phyloP scores from a whole-genome alignment of 2,329 filamentous ascomycete genomes.

The Aspergillus quadricinctus region DNA sequence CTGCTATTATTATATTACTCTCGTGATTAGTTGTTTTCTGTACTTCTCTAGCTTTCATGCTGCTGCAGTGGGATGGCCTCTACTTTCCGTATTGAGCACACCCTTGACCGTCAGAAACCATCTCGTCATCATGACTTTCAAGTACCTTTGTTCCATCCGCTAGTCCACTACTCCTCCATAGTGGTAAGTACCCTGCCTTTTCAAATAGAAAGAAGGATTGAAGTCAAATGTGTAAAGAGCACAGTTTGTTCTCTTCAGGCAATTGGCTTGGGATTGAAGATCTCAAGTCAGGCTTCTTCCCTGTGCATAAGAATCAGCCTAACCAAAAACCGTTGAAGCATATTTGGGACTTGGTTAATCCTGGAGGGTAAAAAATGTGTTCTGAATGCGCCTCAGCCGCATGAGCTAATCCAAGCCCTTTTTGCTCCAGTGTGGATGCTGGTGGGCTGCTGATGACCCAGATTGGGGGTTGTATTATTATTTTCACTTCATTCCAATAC shows the following conservation, averaged over 20 bases:
- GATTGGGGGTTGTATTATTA: neutral
- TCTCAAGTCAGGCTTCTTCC: constrained; percentile 1
- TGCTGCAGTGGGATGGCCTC: neutral
- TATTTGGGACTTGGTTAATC: constrained; percentile 3
- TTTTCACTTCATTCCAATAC: neutral
- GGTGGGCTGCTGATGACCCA: constrained; percentile 2
- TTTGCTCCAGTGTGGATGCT: neutral
- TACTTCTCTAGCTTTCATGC: neutral
- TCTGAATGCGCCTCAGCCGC: constrained; percentile 18
- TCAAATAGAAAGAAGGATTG: neutral
- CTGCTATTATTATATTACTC: neutral
- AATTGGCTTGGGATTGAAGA: constrained; percentile 4
- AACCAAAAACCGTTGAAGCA: constrained; percentile 17
- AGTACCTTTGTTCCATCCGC: no score
- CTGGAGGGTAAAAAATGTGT: neutral
- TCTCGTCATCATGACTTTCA: neutral
- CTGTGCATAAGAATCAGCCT: constrained; percentile 4
- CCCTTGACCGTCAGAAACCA: neutral
- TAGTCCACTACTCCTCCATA: no score
- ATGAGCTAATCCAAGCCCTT: constrained; percentile 3
- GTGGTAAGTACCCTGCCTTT: neutral
- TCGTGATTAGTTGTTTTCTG: neutral
- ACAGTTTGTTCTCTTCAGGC: neutral
- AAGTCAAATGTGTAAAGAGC: no score
- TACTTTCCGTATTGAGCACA: neutral